Conservation (phyloP, 1,139 yeast species). For the Pichia sp. region DNA sequence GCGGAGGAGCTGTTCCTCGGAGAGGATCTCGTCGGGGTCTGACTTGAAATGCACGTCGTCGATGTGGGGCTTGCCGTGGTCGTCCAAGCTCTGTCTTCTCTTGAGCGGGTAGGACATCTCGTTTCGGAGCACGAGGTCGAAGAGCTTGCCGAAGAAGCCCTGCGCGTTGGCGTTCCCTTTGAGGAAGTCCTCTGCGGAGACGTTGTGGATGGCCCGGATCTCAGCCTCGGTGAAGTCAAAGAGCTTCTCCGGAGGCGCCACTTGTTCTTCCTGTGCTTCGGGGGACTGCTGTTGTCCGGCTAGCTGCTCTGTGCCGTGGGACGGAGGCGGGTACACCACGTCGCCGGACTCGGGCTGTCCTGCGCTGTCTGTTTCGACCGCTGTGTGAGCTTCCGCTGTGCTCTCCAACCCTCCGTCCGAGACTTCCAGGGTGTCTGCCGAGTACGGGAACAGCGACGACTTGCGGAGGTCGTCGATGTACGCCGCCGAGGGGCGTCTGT, state of each 20-base stretch:
- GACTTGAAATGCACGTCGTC: slow-evolving; percentile 24
- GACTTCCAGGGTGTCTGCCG: neutral
- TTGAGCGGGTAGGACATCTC: slow-evolving; percentile 25
- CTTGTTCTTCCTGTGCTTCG: neutral
- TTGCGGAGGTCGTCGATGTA: neutral
- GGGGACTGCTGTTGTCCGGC: too few species aligned
- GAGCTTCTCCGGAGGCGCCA: neutral
- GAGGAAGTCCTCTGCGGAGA: slow-evolving; percentile 21
- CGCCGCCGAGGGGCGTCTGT: neutral
- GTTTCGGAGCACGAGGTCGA: slow-evolving; percentile 24
- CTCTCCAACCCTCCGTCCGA: neutral
- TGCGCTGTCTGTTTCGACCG: too few species aligned
- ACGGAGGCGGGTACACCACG: neutral
- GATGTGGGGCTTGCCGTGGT: slow-evolving; percentile 23
- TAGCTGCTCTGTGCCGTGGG: neutral
- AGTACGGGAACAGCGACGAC: neutral
- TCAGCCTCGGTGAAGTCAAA: neutral
- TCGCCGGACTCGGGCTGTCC: neutral
- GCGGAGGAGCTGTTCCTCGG: slow-evolving; percentile 22
- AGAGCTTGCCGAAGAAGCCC: slow-evolving; percentile 25
- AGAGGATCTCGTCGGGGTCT: slow-evolving; percentile 19
- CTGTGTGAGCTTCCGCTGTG: too few species aligned
- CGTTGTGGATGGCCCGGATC: neutral
- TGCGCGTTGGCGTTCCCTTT: slow-evolving; percentile 28
- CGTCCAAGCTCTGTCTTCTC: slow-evolving; percentile 18